Base-by-base conservation (phyloP, 176 grass and related monocot genomes). In the Ampelocalamus luodianensis region DNA sequence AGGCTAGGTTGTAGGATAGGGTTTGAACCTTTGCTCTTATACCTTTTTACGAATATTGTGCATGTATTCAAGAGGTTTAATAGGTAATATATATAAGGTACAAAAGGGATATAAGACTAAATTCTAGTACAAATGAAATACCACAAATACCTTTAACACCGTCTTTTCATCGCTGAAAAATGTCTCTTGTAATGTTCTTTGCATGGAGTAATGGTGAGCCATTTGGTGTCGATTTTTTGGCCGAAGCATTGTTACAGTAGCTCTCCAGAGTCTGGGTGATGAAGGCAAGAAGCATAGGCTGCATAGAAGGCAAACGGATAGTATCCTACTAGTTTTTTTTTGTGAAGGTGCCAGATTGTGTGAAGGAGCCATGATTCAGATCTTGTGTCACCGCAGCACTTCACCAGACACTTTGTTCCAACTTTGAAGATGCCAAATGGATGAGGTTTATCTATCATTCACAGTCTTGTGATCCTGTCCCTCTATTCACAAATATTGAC, bases 191-290 rank as follows among this genome's bases (percentile, higher is more conserved):
- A 50, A 50, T 55, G 29, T 17, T 65, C 23, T 55, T 39, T 11
- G 36, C 7, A 18, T 56, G n/a, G 20, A 65, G 69, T 60, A 74
- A 79, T 55, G 38, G 32, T 51, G 48, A 80, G 55, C 15, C 71
- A 45, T 34, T 18, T 23, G 26, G 46, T 74, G 17, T 29, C 59
- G 15, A 24, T 14, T 79, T 61, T 54, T 63, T n/a, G 51, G 42
- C 4, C 10, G 4, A 53, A 62, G 23, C 42, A 70, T 82, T 74
- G 29, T 27, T 39, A 17, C 5, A 17, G 49, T 20, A 56, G 54
- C 20, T 56, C 18, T 55, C 6, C 53, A 56, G 7, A 4, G 3
- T n/a, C 2, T 8, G 8, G 22, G 49, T 51, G 46, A 8, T 20
- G 3, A 56, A 9, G 7, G 20, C 54, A 9, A n/a, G 54, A 10